Conservation (phyloP, 2,329 filamentous ascomycete species). For the Iodosphaeria phyllophila region DNA sequence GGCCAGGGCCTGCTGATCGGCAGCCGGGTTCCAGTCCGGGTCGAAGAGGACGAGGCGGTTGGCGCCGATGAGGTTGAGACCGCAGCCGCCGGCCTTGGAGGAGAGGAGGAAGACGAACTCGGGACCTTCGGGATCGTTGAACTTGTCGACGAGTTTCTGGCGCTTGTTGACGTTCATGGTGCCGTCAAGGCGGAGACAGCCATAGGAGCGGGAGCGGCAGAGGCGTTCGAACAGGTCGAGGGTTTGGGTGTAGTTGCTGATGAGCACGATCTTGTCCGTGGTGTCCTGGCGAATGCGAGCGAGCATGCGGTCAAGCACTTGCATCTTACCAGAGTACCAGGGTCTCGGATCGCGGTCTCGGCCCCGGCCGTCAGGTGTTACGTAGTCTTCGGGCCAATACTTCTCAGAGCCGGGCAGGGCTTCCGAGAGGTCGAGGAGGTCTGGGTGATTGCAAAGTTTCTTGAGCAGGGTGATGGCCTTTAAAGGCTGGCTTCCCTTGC, state of each 20-base stretch:
- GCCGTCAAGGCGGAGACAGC: slow-evolving; percentile 75
- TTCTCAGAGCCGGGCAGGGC: slow-evolving; percentile 79
- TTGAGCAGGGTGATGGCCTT: slow-evolving; percentile 95
- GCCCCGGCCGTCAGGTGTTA: slow-evolving; percentile 72
- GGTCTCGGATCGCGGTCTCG: slow-evolving; percentile 83
- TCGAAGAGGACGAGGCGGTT: slow-evolving; percentile 82
- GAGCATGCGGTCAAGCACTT: slow-evolving; percentile 94
- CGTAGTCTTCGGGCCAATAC: slow-evolving; percentile 69
- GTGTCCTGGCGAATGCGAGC: slow-evolving; percentile 88
- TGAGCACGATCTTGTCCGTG: slow-evolving; percentile 97
- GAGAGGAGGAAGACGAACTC: slow-evolving; percentile 95
- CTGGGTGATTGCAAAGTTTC: slow-evolving; percentile 96
- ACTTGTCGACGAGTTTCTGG: slow-evolving; percentile 91
- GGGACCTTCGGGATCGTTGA: slow-evolving; percentile 78
- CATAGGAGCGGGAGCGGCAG: slow-evolving; percentile 71
- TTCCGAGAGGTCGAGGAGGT: slow-evolving; percentile 64
- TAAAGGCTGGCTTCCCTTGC: slow-evolving; percentile 87
- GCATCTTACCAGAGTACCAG: slow-evolving; percentile 97
- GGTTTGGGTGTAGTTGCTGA: slow-evolving; percentile 95
- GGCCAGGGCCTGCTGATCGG: slow-evolving; percentile 90
- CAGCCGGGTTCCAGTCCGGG: slow-evolving; percentile 94
- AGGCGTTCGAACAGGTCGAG: slow-evolving; percentile 86
- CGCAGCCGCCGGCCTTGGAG: slow-evolving; percentile 91
- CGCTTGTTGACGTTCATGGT: slow-evolving; percentile 97
- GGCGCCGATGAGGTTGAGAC: slow-evolving; percentile 65